These are phyloP conservation scores for Bocquillonia castaneifolia DNA, from an alignment of 441 rosid species.

Conservation along the genomic window DNA sequence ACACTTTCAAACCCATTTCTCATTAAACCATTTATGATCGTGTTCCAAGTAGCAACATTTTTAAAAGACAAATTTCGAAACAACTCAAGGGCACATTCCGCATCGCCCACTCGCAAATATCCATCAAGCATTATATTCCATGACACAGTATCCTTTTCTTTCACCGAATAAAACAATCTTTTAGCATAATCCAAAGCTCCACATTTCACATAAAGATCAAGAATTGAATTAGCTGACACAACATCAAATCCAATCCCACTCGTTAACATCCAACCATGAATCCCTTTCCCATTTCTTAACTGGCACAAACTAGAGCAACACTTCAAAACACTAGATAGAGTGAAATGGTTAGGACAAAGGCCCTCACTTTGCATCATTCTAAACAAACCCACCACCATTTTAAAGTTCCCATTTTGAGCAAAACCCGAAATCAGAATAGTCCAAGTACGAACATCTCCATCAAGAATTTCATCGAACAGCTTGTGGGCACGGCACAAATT, in stretches of 20 bases:
- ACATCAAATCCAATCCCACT: constrained; percentile 34
- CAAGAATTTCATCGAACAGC: constrained; percentile 39
- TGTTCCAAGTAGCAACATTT: constrained; percentile 28
- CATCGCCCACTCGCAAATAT: constrained; percentile 32
- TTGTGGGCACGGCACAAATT: constrained; percentile 29
- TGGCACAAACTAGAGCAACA: constrained; percentile 39
- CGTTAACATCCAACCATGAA: constrained; percentile 52
- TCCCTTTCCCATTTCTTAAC: constrained; percentile 34
- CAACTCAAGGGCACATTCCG: constrained; percentile 32
- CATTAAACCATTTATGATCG: constrained; percentile 23
- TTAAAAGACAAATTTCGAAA: constrained; percentile 29
- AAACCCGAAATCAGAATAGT: constrained; percentile 39
- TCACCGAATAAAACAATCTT: constrained; percentile 36
- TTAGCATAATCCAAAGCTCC: constrained; percentile 25
- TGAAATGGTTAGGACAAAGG: constrained; percentile 43
- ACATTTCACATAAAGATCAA: constrained; percentile 47
- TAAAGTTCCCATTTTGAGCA: constrained; percentile 25
- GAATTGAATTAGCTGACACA: constrained; percentile 43
- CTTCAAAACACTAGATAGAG: constrained; percentile 43
- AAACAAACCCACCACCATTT: constrained; percentile 27
- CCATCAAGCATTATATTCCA: constrained; percentile 46
- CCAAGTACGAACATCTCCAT: constrained; percentile 42
- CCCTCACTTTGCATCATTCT: constrained; percentile 34
- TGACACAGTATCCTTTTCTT: constrained; percentile 31
- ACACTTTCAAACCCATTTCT: constrained; percentile 20